Evolutionary conservation across 2,329 filamentous ascomycete genomes (phyloP), one percentile per base, ranked within the genome.

Genomic region (Raffaelea deltoideospora): DNA sequence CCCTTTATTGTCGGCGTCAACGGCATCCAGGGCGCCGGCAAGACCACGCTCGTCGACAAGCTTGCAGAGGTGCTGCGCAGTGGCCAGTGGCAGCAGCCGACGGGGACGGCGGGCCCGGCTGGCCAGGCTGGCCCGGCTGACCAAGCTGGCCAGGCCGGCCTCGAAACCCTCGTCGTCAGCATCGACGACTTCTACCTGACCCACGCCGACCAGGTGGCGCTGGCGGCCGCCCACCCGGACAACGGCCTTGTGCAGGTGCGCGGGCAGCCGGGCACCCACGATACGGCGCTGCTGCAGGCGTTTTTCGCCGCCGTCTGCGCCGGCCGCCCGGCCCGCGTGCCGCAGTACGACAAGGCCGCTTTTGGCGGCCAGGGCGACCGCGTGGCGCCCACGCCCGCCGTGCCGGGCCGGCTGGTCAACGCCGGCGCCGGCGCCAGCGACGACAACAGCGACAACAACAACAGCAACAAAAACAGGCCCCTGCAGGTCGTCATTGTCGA

Each of bases 121-220:
- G n/a, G n/a, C n/a, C n/a, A n/a, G n/a, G n/a, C n/a, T n/a, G n/a
- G n/a, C n/a, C n/a, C n/a, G n/a, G n/a, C n/a, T n/a, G n/a, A n/a
- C n/a, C n/a, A n/a, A n/a, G n/a, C n/a, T n/a, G n/a, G n/a, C n/a
- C 48, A 58, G 22, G 64, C 77, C 49, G 66, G 67, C 17, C 65
- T 82, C 19, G 60, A 67, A 40, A 79, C 79, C 3, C 63, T 82
- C 34, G 78, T 85, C 37, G 70, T 84, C 54, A 87, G 81, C 54
- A 79, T 94, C 45, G 87, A 95, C 55, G 86, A 94, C 59, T 76
- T 95, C 47, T 94, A 95, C 59, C 74, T 92, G 37, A 67, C 73
- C 13, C 83, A 83, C 53, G 60, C 63, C 18, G 68, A 78, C 44
- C 82, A 90, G 54, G 53, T 67, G 21, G 62, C 64, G 2, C 70